phyloP scores from a whole-genome alignment of 371 early-diverging fungal genomes.

The Massospora cicadina region DNA sequence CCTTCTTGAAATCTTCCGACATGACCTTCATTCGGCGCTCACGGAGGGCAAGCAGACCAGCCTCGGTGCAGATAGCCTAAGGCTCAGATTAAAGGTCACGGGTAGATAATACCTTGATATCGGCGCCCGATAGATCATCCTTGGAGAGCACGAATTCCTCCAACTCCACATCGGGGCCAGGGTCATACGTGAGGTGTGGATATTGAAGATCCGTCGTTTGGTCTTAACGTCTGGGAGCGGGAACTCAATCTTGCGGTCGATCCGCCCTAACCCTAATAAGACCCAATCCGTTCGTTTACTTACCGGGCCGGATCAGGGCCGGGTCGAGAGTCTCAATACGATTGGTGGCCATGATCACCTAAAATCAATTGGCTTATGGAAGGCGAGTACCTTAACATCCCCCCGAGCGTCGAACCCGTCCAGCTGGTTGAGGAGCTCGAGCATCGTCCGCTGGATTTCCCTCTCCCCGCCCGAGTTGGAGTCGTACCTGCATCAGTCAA shows the following conservation, averaged over 20 bases:
- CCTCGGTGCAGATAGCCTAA: slow-evolving; percentile 98
- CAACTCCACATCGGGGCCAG: slow-evolving; percentile 93
- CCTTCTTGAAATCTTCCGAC: slow-evolving; percentile 96
- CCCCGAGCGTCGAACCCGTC: slow-evolving; percentile 99
- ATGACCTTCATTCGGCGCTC: slow-evolving; percentile 98
- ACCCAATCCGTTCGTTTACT: background rate
- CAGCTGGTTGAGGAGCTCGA: slow-evolving; percentile 98
- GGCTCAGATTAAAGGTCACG: background rate
- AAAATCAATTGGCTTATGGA: background rate
- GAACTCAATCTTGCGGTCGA: slow-evolving; percentile 99
- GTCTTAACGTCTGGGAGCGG: slow-evolving; percentile 98
- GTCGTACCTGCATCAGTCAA: slow-evolving; percentile 48
- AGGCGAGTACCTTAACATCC: slow-evolving; percentile 66
- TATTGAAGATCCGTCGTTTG: slow-evolving; percentile 96
- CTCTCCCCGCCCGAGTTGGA: slow-evolving; percentile 95
- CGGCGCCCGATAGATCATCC: slow-evolving; percentile 98
- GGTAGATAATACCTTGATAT: slow-evolving; percentile 67
- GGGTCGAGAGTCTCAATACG: slow-evolving; percentile 98
- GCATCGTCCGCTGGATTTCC: slow-evolving; percentile 99
- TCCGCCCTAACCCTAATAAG: slow-evolving; percentile 40
- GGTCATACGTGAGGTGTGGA: slow-evolving; percentile 98
- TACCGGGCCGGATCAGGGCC: slow-evolving; percentile 97
- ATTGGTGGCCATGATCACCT: slow-evolving; percentile 99
- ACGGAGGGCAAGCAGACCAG: slow-evolving; percentile 96
- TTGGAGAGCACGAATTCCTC: slow-evolving; percentile 98